A percentile compares a stretch with the other conserved stretches of the same genome.
Conservation (phyloP, 2,329 filamentous ascomycete species). For the Ascosphaera apis region DNA sequence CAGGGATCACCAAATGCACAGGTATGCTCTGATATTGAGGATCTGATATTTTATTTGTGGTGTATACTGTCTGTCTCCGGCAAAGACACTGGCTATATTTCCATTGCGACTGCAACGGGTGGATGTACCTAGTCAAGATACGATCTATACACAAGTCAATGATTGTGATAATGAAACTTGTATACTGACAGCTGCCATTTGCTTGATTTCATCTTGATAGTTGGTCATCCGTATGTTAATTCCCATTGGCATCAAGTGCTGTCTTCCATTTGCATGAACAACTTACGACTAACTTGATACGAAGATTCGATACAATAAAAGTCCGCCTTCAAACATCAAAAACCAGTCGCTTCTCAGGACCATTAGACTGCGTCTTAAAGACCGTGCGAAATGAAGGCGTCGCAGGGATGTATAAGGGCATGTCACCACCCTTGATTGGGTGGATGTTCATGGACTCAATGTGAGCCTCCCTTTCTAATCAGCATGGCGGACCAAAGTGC, state of each 20-base stretch:
- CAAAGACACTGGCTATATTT: neutral
- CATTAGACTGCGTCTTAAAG: conserved; percentile 62
- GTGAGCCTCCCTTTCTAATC: conserved; percentile 13
- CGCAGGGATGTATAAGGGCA: conserved; percentile 77
- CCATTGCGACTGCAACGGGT: neutral
- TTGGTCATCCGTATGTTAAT: conserved; percentile 33
- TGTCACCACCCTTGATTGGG: conserved; percentile 71
- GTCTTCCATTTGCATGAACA: neutral
- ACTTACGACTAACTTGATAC: conserved; percentile 1
- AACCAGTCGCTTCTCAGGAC: conserved; percentile 55
- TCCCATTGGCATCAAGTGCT: neutral
- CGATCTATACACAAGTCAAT: too few relatives aligned
- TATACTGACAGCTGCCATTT: conserved; percentile 3
- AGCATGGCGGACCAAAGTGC: neutral
- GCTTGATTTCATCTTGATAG: conserved; percentile 12
- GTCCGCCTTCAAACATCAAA: conserved; percentile 80
- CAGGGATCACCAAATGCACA: conserved; percentile 69
- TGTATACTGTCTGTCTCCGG: neutral
- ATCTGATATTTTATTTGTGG: neutral
- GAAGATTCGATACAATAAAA: conserved; percentile 83
- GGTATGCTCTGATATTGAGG: conserved; percentile 28
- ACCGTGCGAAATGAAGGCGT: conserved; percentile 73
- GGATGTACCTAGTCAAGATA: neutral
- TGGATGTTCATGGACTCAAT: conserved; percentile 97
- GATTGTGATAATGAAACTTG: too few relatives aligned